These are phyloP conservation scores for Cadophora gregata DNA, from an alignment of 2,329 filamentous ascomycete species.

Conservation along the genomic window DNA sequence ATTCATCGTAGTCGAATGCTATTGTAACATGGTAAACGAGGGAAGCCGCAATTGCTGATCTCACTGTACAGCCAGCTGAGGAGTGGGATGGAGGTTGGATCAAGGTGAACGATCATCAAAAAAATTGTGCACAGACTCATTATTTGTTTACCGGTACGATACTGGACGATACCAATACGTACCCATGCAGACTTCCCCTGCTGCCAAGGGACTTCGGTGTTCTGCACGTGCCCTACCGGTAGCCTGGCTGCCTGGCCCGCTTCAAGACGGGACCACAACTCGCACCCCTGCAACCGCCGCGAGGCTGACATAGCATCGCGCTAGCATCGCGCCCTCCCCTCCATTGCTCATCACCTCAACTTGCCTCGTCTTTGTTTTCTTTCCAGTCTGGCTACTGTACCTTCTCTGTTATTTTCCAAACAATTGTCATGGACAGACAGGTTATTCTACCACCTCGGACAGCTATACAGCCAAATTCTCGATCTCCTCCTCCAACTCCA, in stretches of 20 bases:
- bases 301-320: constrained; percentile 5
- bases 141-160: no score
- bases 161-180: no score
- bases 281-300: neutral
- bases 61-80: neutral
- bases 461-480: neutral
- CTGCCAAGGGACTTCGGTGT: no score
- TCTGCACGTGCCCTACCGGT: no score
- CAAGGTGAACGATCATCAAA: no score
- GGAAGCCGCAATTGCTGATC: no score
- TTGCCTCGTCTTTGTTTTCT: neutral
- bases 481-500: constrained; percentile 60
- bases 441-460: constrained; percentile 4
- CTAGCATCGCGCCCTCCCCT: no score
- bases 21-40: constrained; percentile 27
- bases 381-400: neutral
- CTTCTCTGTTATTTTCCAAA: neutral
- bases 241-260: no score
- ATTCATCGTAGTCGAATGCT: constrained; percentile 36
- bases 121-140: no score
- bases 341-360: neutral
- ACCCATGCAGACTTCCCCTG: no score
- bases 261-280: neutral
- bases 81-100: neutral
- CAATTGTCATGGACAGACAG: constrained; percentile 9